Conservation (phyloP, 208 protist species). For the Naegleria lovaniensis region DNA sequence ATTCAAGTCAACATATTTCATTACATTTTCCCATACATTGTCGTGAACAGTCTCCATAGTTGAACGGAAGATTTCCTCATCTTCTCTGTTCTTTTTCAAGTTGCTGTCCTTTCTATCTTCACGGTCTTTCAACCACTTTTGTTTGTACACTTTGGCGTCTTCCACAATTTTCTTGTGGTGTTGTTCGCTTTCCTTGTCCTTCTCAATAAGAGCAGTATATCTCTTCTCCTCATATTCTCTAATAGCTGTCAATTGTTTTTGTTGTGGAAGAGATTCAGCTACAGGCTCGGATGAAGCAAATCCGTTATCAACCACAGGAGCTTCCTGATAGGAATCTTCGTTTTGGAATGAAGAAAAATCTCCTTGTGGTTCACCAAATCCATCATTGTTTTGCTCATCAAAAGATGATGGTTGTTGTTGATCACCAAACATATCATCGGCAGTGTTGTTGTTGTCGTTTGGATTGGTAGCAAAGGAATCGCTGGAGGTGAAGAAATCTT, state of each 20-base stretch:
- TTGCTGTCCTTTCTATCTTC: not conserved
- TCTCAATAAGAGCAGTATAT: not conserved
- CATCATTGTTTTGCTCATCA: too few relatives aligned
- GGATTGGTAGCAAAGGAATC: not conserved
- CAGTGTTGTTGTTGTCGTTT: not conserved
- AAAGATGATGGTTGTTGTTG: not conserved
- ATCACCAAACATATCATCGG: not conserved
- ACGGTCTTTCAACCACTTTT: not conserved
- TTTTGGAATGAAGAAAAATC: not conserved
- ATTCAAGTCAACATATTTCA: not conserved
- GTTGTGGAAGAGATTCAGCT: too few relatives aligned
- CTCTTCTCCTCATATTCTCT: constrained; percentile 12
- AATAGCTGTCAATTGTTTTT: not conserved
- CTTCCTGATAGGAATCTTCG: too few relatives aligned
- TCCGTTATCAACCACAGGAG: not conserved
- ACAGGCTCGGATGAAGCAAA: not conserved
- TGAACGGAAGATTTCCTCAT: not conserved
- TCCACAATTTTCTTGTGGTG: not conserved
- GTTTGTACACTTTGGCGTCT: not conserved
- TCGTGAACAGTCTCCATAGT: not conserved
- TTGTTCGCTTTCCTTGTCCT: not conserved
- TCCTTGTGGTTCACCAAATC: not conserved
- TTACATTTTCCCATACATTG: constrained; percentile 16
- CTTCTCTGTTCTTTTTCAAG: not conserved
- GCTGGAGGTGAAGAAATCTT: not conserved